Evolutionary conservation across 2,329 filamentous ascomycete species (phyloP).

Genomic region (Aureobasidium sp.): DNA sequence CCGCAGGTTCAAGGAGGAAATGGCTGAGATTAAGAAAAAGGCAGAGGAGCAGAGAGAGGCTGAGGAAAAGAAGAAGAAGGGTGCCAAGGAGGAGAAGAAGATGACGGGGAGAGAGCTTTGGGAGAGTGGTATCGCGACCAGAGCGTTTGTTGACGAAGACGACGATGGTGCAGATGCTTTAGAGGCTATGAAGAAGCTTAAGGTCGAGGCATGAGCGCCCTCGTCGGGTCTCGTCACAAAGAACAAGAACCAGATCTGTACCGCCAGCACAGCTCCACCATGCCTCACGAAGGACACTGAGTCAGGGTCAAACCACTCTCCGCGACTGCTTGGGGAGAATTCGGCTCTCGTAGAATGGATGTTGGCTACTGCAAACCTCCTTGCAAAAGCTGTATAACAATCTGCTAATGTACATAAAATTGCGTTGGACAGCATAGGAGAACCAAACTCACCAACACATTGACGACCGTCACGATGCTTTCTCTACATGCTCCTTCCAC

Average conservation of each 20-base stretch:
- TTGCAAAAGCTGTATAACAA: background rate
- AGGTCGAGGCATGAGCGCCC: conserved; percentile 39
- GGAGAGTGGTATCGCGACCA: conserved; percentile 47
- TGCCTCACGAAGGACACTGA: background rate
- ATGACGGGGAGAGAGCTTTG: conserved; percentile 53
- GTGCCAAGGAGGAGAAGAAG: conserved; percentile 60
- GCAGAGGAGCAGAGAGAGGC: conserved; percentile 57
- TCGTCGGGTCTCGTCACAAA: background rate
- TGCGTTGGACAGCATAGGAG: background rate
- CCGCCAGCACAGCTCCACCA: background rate
- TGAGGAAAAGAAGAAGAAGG: conserved; percentile 51
- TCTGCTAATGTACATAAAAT: background rate
- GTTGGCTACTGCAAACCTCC: too few species aligned
- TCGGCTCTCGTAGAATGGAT: background rate
- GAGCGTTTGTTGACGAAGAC: conserved; percentile 58
- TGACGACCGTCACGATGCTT: background rate
- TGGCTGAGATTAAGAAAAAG: conserved; percentile 59
- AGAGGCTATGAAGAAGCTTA: conserved; percentile 61
- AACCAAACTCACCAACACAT: background rate
- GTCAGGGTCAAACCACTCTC: too few species aligned
- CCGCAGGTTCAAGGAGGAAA: conserved; percentile 66
- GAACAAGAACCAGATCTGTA: background rate
- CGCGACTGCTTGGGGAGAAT: background rate
- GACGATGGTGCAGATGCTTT: conserved; percentile 49
- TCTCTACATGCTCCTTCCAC: too few species aligned